Conservation (phyloP, 306 rosid genomes). For the Inga leiocalycina region DNA sequence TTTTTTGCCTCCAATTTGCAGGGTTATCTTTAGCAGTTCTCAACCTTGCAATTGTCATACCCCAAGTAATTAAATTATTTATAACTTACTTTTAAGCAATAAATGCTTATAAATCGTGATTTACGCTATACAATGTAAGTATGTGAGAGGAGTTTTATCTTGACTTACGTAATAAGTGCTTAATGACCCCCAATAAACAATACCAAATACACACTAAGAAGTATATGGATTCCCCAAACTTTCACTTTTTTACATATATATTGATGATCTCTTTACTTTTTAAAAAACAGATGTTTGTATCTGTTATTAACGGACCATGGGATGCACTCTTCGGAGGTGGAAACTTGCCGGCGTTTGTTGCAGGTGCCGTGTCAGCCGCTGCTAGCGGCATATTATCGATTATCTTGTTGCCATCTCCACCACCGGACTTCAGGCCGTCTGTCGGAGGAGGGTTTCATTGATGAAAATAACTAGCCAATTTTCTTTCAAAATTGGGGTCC, state of each 20-base stretch:
- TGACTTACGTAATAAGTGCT: too few species aligned
- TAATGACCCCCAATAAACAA: too few species aligned
- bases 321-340: constrained; percentile 82
- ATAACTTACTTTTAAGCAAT: not conserved
- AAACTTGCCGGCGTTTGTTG: constrained; percentile 83
- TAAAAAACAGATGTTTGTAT: constrained; percentile 60
- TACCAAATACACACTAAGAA: not conserved
- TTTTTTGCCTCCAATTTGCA: not conserved
- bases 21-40: not conserved
- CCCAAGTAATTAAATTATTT: not conserved
- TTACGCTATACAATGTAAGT: too few species aligned
- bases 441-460: constrained; percentile 39
- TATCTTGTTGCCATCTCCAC: constrained; percentile 68
- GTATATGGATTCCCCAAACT: not conserved
- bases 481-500: not conserved
- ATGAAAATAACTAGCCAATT: not conserved
- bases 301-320: constrained; percentile 73
- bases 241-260: not conserved
- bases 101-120: too few species aligned
- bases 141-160: too few species aligned
- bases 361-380: constrained; percentile 64
- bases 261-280: not conserved
- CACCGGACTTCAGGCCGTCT: constrained; percentile 50
- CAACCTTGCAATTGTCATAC: constrained; percentile 12
- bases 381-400: constrained; percentile 64